Evolutionary conservation across 2,329 filamentous ascomycete genomes (phyloP), one percentile per base, ranked within the genome.

Genomic region (Aureobasidium sp.): DNA sequence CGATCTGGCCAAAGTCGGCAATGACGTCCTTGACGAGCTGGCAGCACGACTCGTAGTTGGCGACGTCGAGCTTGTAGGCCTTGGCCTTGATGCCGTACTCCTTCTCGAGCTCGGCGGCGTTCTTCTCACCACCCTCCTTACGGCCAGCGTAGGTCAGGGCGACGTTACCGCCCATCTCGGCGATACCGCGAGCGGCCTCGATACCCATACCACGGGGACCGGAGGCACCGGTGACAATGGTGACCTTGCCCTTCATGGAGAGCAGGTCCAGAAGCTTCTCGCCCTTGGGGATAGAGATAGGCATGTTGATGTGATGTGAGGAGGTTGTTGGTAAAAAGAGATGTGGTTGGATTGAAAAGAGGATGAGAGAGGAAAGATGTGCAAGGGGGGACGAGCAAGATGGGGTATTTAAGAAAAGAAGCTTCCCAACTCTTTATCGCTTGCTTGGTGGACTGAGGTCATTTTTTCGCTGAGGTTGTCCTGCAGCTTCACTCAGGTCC

Each of bases 1-100:
- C 81, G 63, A 85, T 78, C 70, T 82, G 77, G 68, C 81, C 81
- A 61, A 90, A 90, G 64, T 90, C 86, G 60, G 74, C 72, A 65
- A 84, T 72, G 50, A 84, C 79, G 38, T 79, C 72, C 58, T 73
- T 68, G 62, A 84, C 79, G 53, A 83, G 70, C 67, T 75, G 68
- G 65, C 79, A 69, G 55, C 80, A 79, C 62, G 72, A 74, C 55
- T 74, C 72, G 71, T 77, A 82, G 68, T 73, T 71, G 65, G 75
- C 72, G 59, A 84, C 74, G 64, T 81, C 71, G 70, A 75, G 78
- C 72, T 85, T 82, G 79, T 85, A 85, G 56, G 81, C 79, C 72
- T 83, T 84, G 68, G 74, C 74, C 71, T 83, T 84, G 69, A 84
- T 71, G 59, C 80, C 80, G 70, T 81, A 84, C 61, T 74, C 75